These are phyloP conservation scores for Pseudocercospora pini-densiflorae DNA, from an alignment of 2,329 filamentous ascomycete genomes.

Conservation along the genomic window DNA sequence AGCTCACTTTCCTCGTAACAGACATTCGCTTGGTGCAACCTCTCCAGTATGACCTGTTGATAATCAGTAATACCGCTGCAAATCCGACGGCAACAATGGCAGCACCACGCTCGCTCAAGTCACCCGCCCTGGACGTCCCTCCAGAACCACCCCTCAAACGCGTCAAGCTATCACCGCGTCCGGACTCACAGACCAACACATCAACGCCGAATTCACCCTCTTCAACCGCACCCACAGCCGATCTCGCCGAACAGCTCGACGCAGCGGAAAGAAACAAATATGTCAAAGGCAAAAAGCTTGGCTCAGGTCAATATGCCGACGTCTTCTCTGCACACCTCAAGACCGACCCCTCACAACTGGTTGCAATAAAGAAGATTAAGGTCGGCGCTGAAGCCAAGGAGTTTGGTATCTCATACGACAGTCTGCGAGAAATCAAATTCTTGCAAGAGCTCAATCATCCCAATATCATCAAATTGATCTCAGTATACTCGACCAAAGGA, in stretches of 20 bases:
- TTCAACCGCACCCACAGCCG: slow-evolving; percentile 26
- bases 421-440: slow-evolving; percentile 93
- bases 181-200: slow-evolving; percentile 18
- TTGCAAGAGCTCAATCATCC: slow-evolving; percentile 92
- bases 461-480: slow-evolving; percentile 91
- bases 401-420: slow-evolving; percentile 85
- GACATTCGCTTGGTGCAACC: neutral
- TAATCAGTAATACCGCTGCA: neutral
- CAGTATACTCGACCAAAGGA: slow-evolving; percentile 94
- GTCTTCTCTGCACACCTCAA: slow-evolving; percentile 88
- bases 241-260: slow-evolving; percentile 56
- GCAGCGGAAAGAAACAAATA: slow-evolving; percentile 74
- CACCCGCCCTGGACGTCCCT: slow-evolving; percentile 40
- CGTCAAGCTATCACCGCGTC: slow-evolving; percentile 31
- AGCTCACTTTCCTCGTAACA: neutral
- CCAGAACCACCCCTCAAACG: slow-evolving; percentile 40
- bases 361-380: slow-evolving; percentile 95
- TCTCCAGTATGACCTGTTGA: neutral
- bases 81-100: slow-evolving; percentile 1
- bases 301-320: slow-evolving; percentile 95
- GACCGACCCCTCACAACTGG: slow-evolving; percentile 69
- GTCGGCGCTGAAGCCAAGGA: slow-evolving; percentile 84
- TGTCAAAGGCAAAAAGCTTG: slow-evolving; percentile 88
- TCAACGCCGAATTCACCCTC: slow-evolving; percentile 20
- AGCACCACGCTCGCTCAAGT: slow-evolving; percentile 25